Evolutionary conservation across 140 eudicot genomes (phyloP).

Genomic region (Senecio squalidus): DNA sequence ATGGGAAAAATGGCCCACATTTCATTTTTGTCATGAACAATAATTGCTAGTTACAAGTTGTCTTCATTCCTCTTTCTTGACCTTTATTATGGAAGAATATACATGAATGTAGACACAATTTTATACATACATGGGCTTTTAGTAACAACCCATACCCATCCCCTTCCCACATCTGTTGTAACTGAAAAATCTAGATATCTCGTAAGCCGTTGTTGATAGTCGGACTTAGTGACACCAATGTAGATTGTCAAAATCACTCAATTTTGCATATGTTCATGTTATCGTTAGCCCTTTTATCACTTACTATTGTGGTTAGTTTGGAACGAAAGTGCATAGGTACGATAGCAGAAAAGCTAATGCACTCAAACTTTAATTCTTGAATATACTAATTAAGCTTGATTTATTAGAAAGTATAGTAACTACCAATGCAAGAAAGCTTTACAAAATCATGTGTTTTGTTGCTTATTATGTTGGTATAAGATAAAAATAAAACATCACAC

Average conservation of each 20-base stretch:
- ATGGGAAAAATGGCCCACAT: slow-evolving; percentile 33
- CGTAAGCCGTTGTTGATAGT: too few relatives aligned
- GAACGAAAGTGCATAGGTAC: neutral
- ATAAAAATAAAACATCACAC: neutral
- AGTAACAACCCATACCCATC: too few relatives aligned
- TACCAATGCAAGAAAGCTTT: neutral
- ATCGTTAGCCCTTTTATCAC: neutral
- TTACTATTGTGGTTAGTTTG: neutral
- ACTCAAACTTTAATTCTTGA: neutral
- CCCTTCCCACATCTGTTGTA: too few relatives aligned
- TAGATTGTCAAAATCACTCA: neutral
- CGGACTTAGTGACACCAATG: neutral
- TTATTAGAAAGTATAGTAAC: slow-evolving; percentile 1
- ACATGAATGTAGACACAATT: neutral
- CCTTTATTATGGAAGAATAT: slow-evolving; percentile 18
- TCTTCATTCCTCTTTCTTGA: slow-evolving; percentile 5
- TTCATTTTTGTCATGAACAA: slow-evolving; percentile 20
- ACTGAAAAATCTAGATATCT: too few relatives aligned
- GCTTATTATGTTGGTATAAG: neutral
- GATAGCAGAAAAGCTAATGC: neutral
- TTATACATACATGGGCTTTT: too few relatives aligned
- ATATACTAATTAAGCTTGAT: neutral
- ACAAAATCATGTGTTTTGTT: neutral
- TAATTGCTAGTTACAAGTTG: slow-evolving; percentile 16
- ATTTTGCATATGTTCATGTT: neutral